Base-by-base conservation (phyloP, 169 alveolate genomes). In the Plasmodium adleri region DNA sequence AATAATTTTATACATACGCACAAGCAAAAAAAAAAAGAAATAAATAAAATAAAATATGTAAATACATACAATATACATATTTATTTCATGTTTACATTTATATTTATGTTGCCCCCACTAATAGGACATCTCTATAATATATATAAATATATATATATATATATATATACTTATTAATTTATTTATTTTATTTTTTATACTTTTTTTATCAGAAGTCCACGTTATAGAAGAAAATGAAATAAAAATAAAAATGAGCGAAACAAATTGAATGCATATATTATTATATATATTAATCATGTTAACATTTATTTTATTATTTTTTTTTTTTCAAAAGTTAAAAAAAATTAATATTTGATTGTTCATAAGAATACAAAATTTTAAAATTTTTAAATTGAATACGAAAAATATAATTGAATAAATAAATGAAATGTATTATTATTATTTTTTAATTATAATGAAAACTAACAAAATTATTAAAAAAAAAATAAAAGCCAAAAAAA, bases 381-480 rank as follows among this genome's bases (percentile, higher is more conserved):
- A 78, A 78, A 56, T 67, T 80, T 80, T 67, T 67, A 80, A 80
- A 45, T 66, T 56, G 50, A 67, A 67, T 60, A 32, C 47, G 58
- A 63, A 13, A 63, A 12, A 64, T 28, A 50, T 63, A n/a, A 60
- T 15, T 45, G 45, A 74, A 74, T 58, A 74, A 43, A 74, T 7
- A 73, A 45, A 59, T 28, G 22, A 74, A 74, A 17, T 26, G 88
- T 17, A 59, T 63, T 43, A 13, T 62, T 75, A 62, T 62, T 72
- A 52, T 59, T 32, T 80, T 56, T 80, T 66, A 67, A 67, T 67
- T 72, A 28, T 80, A 52, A 15, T 49, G 62, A 60, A 73, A 68
- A 80, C 60, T 80, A 68, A 47, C 73, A 80, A 80, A 80, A 50
- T 67, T 80, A 67, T 50, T n/a, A n/a, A 67, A 80, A 80, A 80